Base-by-base conservation (phyloP, 2,329 filamentous ascomycete genomes). In the Paracorniculantispora psalliotae region DNA sequence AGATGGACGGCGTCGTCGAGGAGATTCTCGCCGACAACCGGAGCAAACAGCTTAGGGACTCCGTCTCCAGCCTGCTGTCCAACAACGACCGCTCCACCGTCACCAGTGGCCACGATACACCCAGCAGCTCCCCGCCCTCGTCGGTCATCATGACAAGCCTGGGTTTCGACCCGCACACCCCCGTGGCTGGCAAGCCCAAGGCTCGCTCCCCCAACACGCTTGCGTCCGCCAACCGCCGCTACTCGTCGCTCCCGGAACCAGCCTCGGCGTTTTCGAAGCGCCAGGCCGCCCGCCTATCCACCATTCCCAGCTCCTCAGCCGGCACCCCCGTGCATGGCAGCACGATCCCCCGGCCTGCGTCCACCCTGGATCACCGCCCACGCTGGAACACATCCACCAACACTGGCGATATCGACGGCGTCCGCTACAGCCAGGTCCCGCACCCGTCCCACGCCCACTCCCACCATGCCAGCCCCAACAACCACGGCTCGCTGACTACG, bases 41-140 rank as follows among this genome's bases (percentile, higher is more conserved):
- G 63, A 86, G 84, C 55, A 89, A 92, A 68, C 89, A 93, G 66
- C 79, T 97, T 51, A 85, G 93, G 49, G 93, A 97, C 71, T 97
- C 93, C 0, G 88, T 97, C 59, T 97, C 92, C 0, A 97, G 90
- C 65, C 91, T 97, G 72, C 79, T 96, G 3, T 96, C 91, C 2
- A 90, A n/a, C n/a, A n/a, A 90, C 64, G 91, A 96, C 68, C 82
- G 85, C 55, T 92, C 90, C 2, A 83, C 87, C 2, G 75, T 83
- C 10, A 86, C 81, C 62, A 93, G 90, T 66, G 82, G 83, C 49
- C 75, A 86, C 48, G 91, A 88, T 35, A 90, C 88, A 0, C 88
- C 88, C 0, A 85, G 86, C 48, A 90, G 85, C 74, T 85, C 83
- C 21, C 83, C 83, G 8, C 82, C 83, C 3, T 85, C 82, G 4